Evolutionary conservation across 108 stramenopile species (phyloP), one percentile per base, ranked within the genome.

Genomic region (Aureococcus anophagefferens): DNA sequence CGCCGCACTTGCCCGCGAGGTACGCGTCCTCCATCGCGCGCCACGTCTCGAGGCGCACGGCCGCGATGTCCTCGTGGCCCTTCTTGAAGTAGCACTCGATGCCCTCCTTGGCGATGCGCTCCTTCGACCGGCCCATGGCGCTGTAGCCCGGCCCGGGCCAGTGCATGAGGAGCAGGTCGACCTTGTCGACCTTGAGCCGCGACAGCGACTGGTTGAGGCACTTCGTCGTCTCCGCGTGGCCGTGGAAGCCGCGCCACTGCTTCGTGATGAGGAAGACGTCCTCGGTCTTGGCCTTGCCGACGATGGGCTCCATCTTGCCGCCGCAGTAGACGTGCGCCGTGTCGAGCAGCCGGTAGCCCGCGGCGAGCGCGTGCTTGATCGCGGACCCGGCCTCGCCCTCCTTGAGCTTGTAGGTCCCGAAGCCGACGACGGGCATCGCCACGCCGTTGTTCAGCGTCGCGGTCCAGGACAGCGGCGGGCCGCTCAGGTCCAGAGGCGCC

Each of bases 211-310:
- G 68, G 33, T 77, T 59, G 29, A 91, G 66, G 73, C 90, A 91
- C 79, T 88, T 44, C 63, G 71, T 65, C 40, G 88, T 79, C 33
- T 46, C 45, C 16, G 88, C 85, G 71, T 89, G 89, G 44, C 88
- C 89, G 72, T 90, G 89, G 77, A 89, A 88, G 29, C 80, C 85
- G 62, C 90, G 76, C 90, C 90, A 91, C 65, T 90, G 88, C 69
- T 91, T 91, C 25, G 87, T 88, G 17, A 81, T 88, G 13, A 91
- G 64, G 63, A 89, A 87, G 25, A 90, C 21, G 21, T 80, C 44
- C 35, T 83, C 18, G 51, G 51, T 25, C 14, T 18, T 15, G 30
- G 33, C 65, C 0, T 15, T 14, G 14, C 33, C 65, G 14, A 34
- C 33, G 30, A 33, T 33, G 7, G 33, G 34, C 31, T 33, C 51